Evolutionary conservation across 805 yeast genomes (phyloP).

Genomic region (Groenewaldozyma salmanticensis): DNA sequence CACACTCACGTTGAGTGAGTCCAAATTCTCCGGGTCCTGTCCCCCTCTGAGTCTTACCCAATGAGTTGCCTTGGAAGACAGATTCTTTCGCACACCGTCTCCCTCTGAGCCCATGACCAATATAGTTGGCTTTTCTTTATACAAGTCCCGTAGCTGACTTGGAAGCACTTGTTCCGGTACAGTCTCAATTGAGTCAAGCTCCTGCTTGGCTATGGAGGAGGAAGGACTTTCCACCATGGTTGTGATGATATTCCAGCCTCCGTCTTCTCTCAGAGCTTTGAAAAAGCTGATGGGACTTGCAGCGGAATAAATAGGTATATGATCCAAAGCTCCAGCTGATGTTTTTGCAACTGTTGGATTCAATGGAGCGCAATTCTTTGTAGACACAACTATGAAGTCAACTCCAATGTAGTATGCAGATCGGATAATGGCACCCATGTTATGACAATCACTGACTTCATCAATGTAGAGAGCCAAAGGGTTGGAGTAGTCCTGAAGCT

Average conservation of each 20-base stretch:
- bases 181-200: conserved; percentile 16
- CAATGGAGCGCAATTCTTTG: conserved; percentile 60
- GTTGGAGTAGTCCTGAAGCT: conserved; percentile 8
- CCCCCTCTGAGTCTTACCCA: conserved; percentile 15
- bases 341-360: conserved; percentile 74
- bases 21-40: conserved; percentile 34
- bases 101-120: conserved; percentile 84
- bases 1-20: conserved; percentile 82
- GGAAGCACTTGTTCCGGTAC: conserved; percentile 29
- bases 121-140: conserved; percentile 47
- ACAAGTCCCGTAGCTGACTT: conserved; percentile 35
- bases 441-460: conserved; percentile 78
- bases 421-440: conserved; percentile 73
- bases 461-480: conserved; percentile 74
- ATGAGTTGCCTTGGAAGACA: conserved; percentile 35
- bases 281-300: conserved; percentile 55
- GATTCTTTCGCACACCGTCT: conserved; percentile 60
- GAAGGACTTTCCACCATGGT: conserved; percentile 34
- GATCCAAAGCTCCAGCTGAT: conserved; percentile 77
- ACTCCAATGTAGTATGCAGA: conserved; percentile 76
- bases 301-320: conserved; percentile 49
- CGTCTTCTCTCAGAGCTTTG: conserved; percentile 41
- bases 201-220: background rate
- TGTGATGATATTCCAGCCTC: conserved; percentile 60
- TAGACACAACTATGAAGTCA: conserved; percentile 65